Conservation (phyloP, 768 basidiomycete species). For the Hortiboletus campestris region DNA sequence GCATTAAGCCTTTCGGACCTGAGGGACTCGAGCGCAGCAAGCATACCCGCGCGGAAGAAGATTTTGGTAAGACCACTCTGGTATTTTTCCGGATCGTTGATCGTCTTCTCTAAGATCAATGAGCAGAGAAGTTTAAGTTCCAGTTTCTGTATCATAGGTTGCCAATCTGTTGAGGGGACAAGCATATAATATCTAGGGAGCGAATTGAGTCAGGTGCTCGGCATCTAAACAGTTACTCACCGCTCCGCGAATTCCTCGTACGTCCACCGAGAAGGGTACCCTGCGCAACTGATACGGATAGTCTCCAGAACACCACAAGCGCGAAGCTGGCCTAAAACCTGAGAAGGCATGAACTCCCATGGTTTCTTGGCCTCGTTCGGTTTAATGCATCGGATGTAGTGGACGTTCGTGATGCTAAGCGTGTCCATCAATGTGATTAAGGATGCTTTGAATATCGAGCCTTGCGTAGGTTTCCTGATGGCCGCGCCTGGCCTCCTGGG, state of each 20-base stretch:
- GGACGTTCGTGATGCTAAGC: slow-evolving; percentile 94
- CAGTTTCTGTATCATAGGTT: slow-evolving; percentile 76
- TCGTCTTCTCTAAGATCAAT: slow-evolving; percentile 79
- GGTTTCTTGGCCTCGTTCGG: slow-evolving; percentile 96
- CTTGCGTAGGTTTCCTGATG: slow-evolving; percentile 92
- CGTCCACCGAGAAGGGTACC: slow-evolving; percentile 97
- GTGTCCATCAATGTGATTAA: slow-evolving; percentile 95
- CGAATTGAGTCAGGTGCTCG: slow-evolving; percentile 18
- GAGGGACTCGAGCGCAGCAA: slow-evolving; percentile 89
- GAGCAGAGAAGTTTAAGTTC: slow-evolving; percentile 81
- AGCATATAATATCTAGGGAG: slow-evolving; percentile 91
- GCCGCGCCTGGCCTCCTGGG: slow-evolving; percentile 65
- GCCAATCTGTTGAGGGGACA: slow-evolving; percentile 83
- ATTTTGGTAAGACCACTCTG: slow-evolving; percentile 97
- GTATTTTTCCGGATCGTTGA: slow-evolving; percentile 94
- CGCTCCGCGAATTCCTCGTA: slow-evolving; percentile 98
- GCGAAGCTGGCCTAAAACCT: slow-evolving; percentile 90
- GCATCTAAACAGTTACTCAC: slow-evolving; percentile 43
- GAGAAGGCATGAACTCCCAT: slow-evolving; percentile 95
- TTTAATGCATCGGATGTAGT: slow-evolving; percentile 99
- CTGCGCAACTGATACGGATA: slow-evolving; percentile 97
- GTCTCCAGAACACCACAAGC: slow-evolving; percentile 99
- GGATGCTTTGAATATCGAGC: slow-evolving; percentile 97
- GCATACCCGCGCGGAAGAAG: slow-evolving; percentile 99
- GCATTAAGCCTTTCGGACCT: slow-evolving; percentile 85